Evolutionary conservation across 257 asterid genomes (phyloP).

Genomic region (Misopates orontium): DNA sequence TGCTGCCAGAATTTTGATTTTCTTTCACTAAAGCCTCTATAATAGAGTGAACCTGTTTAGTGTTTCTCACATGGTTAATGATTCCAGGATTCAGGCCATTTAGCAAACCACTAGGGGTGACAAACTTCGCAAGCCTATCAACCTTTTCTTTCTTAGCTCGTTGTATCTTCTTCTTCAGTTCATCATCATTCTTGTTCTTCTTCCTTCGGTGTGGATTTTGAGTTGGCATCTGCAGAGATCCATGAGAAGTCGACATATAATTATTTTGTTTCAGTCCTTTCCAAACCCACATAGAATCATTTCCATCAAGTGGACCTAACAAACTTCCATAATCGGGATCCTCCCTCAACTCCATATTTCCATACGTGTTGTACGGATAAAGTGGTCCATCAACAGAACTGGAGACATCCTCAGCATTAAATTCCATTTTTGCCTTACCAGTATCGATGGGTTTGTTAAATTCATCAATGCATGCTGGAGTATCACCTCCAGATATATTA

Average conservation of each 20-base stretch:
- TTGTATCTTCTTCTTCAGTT: conserved; percentile 64
- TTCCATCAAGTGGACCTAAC: conserved; percentile 56
- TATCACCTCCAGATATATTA: conserved; percentile 28
- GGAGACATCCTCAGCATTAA: conserved; percentile 56
- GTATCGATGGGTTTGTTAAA: conserved; percentile 21
- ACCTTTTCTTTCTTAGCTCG: conserved; percentile 84
- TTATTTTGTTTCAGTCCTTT: conserved; percentile 85
- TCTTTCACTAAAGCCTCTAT: conserved; percentile 77
- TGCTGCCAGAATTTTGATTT: conserved; percentile 37
- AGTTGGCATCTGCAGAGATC: conserved; percentile 46
- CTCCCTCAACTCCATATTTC: conserved; percentile 43
- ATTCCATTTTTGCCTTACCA: conserved; percentile 31
- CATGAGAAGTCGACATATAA: conserved; percentile 50
- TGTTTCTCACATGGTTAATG: conserved; percentile 90
- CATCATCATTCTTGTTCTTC: conserved; percentile 43
- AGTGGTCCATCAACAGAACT: conserved; percentile 49
- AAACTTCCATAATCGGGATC: conserved; percentile 81
- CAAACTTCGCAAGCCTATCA: conserved; percentile 81
- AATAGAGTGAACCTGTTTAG: conserved; percentile 87
- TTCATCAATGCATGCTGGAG: conserved; percentile 32
- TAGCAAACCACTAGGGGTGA: conserved; percentile 94
- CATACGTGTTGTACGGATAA: conserved; percentile 38
- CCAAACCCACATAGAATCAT: conserved; percentile 74
- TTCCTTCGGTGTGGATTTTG: conserved; percentile 73
- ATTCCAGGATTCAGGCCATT: conserved; percentile 91